These are phyloP conservation scores for Datura wrightii DNA, from an alignment of 257 asterid genomes.

Conservation along the genomic window DNA sequence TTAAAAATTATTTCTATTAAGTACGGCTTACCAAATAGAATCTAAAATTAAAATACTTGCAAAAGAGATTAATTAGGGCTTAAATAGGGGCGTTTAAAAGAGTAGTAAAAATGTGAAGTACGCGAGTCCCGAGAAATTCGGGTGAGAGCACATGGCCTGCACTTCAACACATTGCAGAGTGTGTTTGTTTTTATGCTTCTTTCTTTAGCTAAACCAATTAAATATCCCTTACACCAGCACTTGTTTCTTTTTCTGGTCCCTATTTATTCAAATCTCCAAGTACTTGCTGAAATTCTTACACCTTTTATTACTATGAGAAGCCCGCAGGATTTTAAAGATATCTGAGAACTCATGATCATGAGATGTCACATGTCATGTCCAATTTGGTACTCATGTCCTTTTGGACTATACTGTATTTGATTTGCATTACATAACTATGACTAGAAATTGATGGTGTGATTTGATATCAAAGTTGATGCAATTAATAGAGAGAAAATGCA, in stretches of 20 bases:
- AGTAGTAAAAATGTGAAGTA: no score
- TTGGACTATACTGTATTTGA: slow-evolving; percentile 21
- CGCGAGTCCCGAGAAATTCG: slow-evolving; percentile 20
- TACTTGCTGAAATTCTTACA: background rate
- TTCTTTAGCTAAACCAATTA: background rate
- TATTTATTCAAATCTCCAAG: background rate
- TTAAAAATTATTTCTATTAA: no score
- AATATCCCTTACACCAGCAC: background rate
- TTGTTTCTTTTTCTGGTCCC: background rate
- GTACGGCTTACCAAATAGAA: no score
- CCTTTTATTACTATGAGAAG: background rate
- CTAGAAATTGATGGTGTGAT: background rate
- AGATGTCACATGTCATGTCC: slow-evolving; percentile 23
- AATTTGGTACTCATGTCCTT: background rate
- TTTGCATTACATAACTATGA: background rate
- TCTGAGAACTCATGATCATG: background rate
- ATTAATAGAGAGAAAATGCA: background rate
- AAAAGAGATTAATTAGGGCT: no score
- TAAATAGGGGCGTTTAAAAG: no score
- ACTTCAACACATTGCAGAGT: background rate
- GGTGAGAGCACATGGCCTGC: slow-evolving; percentile 23
- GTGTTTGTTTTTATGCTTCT: background rate
- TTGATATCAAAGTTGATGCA: background rate
- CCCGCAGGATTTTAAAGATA: background rate
- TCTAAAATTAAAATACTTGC: no score